Conservation (phyloP, 192 early-diverging fungal species). For the Mortierella hygrophila region DNA sequence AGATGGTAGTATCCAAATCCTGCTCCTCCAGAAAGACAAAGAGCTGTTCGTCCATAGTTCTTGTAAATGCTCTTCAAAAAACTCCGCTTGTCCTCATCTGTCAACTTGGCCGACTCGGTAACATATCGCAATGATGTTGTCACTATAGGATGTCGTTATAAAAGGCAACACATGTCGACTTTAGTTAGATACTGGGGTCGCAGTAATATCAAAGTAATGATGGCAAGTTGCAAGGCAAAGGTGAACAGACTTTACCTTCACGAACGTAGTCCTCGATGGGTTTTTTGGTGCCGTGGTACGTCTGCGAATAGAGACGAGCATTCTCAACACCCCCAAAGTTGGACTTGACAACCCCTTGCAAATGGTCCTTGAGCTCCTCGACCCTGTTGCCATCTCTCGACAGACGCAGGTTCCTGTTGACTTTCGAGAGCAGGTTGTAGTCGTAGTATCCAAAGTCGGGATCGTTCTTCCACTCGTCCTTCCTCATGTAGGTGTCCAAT, state of each 20-base stretch:
- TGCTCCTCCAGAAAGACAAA: conserved; percentile 86
- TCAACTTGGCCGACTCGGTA: conserved; percentile 40
- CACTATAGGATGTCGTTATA: conserved; percentile 40
- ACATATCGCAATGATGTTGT: conserved; percentile 61
- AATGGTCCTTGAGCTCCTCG: conserved; percentile 63
- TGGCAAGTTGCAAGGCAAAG: background rate
- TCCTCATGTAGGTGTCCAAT: conserved; percentile 74
- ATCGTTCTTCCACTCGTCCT: conserved; percentile 78
- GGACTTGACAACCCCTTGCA: conserved; percentile 73
- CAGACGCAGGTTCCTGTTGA: conserved; percentile 58
- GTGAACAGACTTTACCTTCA: conserved; percentile 60
- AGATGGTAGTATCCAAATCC: conserved; percentile 78
- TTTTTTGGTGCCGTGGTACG: conserved; percentile 81
- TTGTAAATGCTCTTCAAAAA: conserved; percentile 74
- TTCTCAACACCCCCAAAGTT: conserved; percentile 87
- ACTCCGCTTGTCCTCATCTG: conserved; percentile 67
- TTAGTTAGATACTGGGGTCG: background rate
- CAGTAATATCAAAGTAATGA: background rate
- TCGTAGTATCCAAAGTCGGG: conserved; percentile 74
- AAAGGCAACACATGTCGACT: background rate
- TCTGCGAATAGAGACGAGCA: conserved; percentile 76
- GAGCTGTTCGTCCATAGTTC: conserved; percentile 80
- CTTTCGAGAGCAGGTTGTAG: conserved; percentile 72
- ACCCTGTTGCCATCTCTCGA: conserved; percentile 52
- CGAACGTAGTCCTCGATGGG: conserved; percentile 77